phyloP scores from a whole-genome alignment of 768 basidiomycete species.

The Exidia glandulosa region DNA sequence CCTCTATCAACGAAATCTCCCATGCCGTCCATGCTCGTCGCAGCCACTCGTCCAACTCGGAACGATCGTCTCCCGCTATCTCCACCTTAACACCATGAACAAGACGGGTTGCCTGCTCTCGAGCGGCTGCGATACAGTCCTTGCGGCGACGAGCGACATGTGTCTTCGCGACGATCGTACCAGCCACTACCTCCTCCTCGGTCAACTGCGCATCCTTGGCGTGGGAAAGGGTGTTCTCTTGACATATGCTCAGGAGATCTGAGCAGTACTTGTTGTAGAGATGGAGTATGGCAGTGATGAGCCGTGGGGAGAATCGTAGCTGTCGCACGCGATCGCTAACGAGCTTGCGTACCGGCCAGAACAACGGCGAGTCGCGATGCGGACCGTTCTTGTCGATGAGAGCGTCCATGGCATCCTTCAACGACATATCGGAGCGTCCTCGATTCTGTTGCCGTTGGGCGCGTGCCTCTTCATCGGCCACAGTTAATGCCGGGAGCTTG shows the following conservation, averaged over 20 bases:
- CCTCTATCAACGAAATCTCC: conserved; percentile 27
- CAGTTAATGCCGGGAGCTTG: conserved; percentile 32
- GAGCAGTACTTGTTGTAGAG: conserved; percentile 29
- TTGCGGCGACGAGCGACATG: conserved; percentile 44
- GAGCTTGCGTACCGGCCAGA: not conserved
- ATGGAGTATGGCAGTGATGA: not conserved
- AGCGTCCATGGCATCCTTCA: conserved; percentile 25
- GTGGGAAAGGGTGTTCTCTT: conserved; percentile 34
- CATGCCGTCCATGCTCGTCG: conserved; percentile 46
- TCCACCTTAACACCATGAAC: conserved; percentile 39
- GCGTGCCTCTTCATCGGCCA: conserved; percentile 11
- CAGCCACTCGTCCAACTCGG: conserved; percentile 29
- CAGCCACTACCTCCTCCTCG: conserved; percentile 55
- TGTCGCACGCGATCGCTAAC: not conserved
- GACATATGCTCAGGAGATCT: conserved; percentile 38
- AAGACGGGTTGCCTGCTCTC: conserved; percentile 44
- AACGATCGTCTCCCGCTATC: conserved; percentile 38
- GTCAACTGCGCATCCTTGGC: conserved; percentile 32
- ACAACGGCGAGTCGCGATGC: not conserved
- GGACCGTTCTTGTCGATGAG: conserved; percentile 18
- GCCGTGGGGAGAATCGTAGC: not conserved
- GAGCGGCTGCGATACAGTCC: conserved; percentile 39
- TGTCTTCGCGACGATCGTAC: conserved; percentile 54
- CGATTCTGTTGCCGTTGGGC: conserved; percentile 12
- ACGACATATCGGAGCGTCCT: conserved; percentile 11